Evolutionary conservation across 352 stramenopile genomes (phyloP).

Genomic region (Aphanomyces euteiches): DNA sequence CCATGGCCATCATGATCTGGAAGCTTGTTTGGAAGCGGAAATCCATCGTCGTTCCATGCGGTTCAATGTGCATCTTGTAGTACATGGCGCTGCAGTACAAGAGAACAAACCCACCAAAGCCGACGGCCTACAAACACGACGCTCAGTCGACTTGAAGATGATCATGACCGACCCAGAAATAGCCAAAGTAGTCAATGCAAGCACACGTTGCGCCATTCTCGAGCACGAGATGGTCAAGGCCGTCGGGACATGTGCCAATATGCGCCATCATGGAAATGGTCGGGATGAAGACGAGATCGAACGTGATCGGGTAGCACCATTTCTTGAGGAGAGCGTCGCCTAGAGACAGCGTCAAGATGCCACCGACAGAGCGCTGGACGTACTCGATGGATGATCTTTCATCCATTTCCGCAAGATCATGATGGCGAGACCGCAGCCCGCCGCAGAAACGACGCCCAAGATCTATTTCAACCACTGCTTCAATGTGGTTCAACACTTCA

Average conservation of each 20-base stretch:
- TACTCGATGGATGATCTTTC: neutral
- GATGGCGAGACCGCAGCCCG: constrained; percentile 2
- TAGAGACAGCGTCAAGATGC: neutral
- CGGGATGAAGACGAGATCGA: constrained; percentile 29
- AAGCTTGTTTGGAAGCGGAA: constrained; percentile 29
- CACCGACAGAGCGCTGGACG: neutral
- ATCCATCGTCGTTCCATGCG: constrained; percentile 10
- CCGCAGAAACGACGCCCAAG: neutral
- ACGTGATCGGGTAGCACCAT: constrained; percentile 17
- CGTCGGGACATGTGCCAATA: constrained; percentile 20
- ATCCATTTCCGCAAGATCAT: constrained; percentile 8
- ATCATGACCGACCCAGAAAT: constrained; percentile 21
- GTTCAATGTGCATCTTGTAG: constrained; percentile 30
- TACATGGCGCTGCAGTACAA: constrained; percentile 26
- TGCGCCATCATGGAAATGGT: constrained; percentile 1
- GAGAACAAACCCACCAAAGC: constrained; percentile 19
- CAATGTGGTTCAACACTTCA: neutral
- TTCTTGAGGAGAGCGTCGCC: constrained; percentile 15
- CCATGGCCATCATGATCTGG: constrained; percentile 30
- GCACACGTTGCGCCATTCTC: constrained; percentile 16
- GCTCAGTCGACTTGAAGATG: too few species aligned
- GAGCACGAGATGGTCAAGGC: constrained; percentile 6
- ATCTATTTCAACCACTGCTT: neutral
- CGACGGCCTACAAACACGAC: neutral
- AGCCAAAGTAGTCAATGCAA: constrained; percentile 6